Percentiles rank a stretch among this genome's conserved stretches.
These are phyloP conservation scores for Citrus reticulata DNA, from an alignment of 345 rosid species.

Conservation along the genomic window DNA sequence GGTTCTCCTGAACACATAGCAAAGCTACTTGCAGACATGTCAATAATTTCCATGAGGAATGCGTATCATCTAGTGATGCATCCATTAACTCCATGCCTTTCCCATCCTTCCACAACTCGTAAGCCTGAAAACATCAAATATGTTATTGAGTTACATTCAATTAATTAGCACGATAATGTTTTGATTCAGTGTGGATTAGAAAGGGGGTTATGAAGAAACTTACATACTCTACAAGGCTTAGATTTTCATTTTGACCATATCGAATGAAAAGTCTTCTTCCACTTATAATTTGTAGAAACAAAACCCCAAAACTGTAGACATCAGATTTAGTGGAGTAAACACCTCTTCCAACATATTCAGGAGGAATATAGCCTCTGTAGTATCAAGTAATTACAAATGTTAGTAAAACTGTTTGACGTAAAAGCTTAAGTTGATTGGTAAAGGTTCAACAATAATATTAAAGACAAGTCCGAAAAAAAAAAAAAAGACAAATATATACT, in stretches of 20 bases:
- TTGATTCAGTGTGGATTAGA: too few relatives aligned
- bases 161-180: too few relatives aligned
- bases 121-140: constrained; percentile 9
- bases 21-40: background rate
- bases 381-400: background rate
- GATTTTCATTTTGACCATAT: background rate
- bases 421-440: too few relatives aligned
- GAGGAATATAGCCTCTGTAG: background rate
- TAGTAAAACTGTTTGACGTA: too few relatives aligned
- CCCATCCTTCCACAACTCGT: background rate
- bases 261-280: background rate
- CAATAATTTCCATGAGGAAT: background rate
- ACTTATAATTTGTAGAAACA: background rate
- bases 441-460: too few relatives aligned
- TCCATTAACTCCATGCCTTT: constrained; percentile 9
- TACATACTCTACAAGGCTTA: constrained; percentile 3
- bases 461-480: background rate
- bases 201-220: too few relatives aligned
- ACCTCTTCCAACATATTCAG: background rate
- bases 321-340: background rate
- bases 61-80: background rate
- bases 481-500: background rate
- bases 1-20: background rate
- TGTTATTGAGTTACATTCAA: too few relatives aligned
- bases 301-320: background rate